A percentile compares a stretch with the other conserved stretches of the same genome.
Conservation (phyloP, 1,139 yeast species). For the Candida smagusa region DNA sequence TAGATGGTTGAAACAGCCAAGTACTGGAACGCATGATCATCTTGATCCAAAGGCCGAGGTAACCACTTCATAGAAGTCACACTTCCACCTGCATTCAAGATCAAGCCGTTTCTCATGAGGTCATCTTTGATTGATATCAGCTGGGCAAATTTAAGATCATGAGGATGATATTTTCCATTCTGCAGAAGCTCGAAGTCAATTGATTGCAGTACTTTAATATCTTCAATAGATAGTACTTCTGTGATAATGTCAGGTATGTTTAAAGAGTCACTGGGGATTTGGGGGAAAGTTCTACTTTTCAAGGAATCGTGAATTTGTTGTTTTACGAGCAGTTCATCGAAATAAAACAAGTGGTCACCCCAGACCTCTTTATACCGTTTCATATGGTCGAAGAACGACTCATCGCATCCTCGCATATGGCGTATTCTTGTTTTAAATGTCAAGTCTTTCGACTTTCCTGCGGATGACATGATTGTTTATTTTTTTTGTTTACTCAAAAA, state of each 20-base stretch:
- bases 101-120: constrained; percentile 38
- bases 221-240: neutral
- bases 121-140: neutral
- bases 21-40: constrained; percentile 26
- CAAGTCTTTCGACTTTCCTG: constrained; percentile 17
- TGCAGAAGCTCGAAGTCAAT: constrained; percentile 3
- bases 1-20: constrained; percentile 51
- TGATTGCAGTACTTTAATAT: neutral
- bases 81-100: constrained; percentile 53
- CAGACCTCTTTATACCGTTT: constrained; percentile 30
- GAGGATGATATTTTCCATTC: neutral
- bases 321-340: constrained; percentile 22
- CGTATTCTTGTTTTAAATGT: constrained; percentile 35
- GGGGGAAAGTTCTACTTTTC: constrained; percentile 5
- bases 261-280: constrained; percentile 2
- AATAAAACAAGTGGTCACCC: constrained; percentile 32
- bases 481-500: constrained; percentile 2
- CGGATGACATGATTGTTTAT: neutral
- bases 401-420: constrained; percentile 34
- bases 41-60: constrained; percentile 13
- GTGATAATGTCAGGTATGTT: constrained; percentile 5
- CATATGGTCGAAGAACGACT: constrained; percentile 22
- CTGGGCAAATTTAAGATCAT: constrained; percentile 7
- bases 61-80: constrained; percentile 58
- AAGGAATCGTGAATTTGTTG: constrained; percentile 8